A percentile compares a stretch with the other conserved stretches of the same genome.
Evolutionary conservation across 129 eudicot genomes (phyloP).

Genomic region (Scalesia atractyloides): DNA sequence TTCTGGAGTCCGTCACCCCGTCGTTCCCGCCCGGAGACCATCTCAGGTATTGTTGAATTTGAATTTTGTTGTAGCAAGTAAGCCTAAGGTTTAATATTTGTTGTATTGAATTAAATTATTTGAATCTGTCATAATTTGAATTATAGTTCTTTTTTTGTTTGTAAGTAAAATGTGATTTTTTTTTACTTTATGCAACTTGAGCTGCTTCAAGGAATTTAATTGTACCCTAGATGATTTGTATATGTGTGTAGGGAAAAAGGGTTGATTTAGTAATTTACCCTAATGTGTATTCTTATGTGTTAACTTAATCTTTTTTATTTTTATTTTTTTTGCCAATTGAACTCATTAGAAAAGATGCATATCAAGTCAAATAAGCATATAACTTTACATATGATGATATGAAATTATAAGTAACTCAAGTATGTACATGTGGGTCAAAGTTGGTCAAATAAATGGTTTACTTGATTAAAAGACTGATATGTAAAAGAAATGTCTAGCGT

Average conservation of each 20-base stretch:
- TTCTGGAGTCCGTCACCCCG: constrained; percentile 60
- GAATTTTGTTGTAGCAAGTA: too few relatives aligned
- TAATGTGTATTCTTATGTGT: constrained; percentile 3
- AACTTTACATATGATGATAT: background rate
- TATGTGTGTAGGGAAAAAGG: background rate
- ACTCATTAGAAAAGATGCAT: background rate
- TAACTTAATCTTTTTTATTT: background rate
- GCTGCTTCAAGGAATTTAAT: too few relatives aligned
- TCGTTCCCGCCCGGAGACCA: constrained; percentile 39
- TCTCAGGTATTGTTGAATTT: constrained; percentile 43
- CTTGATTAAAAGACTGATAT: too few relatives aligned
- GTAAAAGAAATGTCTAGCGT: too few relatives aligned
- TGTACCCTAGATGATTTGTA: background rate
- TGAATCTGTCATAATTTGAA: background rate
- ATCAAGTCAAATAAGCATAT: constrained; percentile 2
- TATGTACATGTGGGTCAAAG: too few relatives aligned
- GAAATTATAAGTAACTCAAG: too few relatives aligned
- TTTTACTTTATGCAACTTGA: too few relatives aligned
- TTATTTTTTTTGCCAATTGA: background rate
- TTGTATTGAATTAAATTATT: background rate
- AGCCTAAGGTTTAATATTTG: background rate
- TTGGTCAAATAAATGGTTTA: too few relatives aligned
- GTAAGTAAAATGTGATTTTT: background rate
- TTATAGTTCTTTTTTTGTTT: background rate
- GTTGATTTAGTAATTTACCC: background rate